phyloP scores from a whole-genome alignment of 176 grass and related monocot species.

The barley (Hordeum vulgare) region MorexV3_pseudomolecules_assembly NC_058518.1:424960537-424961036 shows the following conservation, averaged over 20 bases:
- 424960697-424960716: not conserved
- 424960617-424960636: not conserved
- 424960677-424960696: too few relatives aligned
- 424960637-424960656: not conserved
- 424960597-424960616: not conserved
- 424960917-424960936: not conserved
- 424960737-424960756: slow-evolving; percentile 16
- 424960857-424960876: slow-evolving; percentile 6
- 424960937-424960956: slow-evolving; percentile 21
- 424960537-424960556: too few relatives aligned
- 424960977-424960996: not conserved
- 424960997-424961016: not conserved
- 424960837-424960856: not conserved
- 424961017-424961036: not conserved
- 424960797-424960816: not conserved
- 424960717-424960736: not conserved
- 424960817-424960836: not conserved
- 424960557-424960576: not conserved
- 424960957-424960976: slow-evolving; percentile 5
- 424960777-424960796: slow-evolving; percentile 13
- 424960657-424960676: not conserved
- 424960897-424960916: not conserved
- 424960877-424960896: slow-evolving; percentile 3
- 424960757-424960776: slow-evolving; percentile 6
- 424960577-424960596: not conserved